phyloP scores from a whole-genome alignment of 805 yeast species.

The Candida awuae region DNA sequence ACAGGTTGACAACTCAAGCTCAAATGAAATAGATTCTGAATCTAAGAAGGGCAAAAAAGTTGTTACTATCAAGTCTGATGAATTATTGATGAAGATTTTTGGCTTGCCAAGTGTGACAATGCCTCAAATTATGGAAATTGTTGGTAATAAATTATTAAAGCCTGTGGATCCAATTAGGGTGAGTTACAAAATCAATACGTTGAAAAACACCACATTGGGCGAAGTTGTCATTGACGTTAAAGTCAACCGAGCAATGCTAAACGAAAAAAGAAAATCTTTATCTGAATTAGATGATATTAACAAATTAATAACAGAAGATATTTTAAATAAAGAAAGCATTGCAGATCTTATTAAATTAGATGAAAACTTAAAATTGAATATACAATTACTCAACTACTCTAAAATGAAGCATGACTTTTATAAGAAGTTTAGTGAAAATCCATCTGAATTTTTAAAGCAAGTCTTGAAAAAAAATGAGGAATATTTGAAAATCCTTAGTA shows the following conservation, averaged over 20 bases:
- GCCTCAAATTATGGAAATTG: slow-evolving; percentile 61
- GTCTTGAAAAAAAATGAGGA: slow-evolving; percentile 78
- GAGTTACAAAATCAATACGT: slow-evolving; percentile 70
- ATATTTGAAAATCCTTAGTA: slow-evolving; percentile 74
- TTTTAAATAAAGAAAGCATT: slow-evolving; percentile 35
- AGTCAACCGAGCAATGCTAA: slow-evolving; percentile 34
- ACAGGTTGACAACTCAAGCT: slow-evolving; percentile 9
- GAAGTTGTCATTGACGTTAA: slow-evolving; percentile 72
- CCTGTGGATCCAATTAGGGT: slow-evolving; percentile 78
- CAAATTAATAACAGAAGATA: slow-evolving; percentile 36
- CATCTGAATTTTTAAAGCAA: slow-evolving; percentile 62
- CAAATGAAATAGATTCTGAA: slow-evolving; percentile 11
- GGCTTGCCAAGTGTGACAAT: slow-evolving; percentile 51
- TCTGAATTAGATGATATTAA: slow-evolving; percentile 34
- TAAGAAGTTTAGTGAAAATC: slow-evolving; percentile 63
- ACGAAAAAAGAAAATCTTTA: slow-evolving; percentile 32
- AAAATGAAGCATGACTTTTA: slow-evolving; percentile 72
- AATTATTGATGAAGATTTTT: slow-evolving; percentile 37
- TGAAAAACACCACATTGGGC: slow-evolving; percentile 70
- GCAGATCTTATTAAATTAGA: slow-evolving; percentile 30
- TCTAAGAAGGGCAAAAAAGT: slow-evolving; percentile 12
- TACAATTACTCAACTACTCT: slow-evolving; percentile 46
- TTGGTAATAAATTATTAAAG: slow-evolving; percentile 56
- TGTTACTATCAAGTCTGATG: slow-evolving; percentile 35
- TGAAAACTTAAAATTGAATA: slow-evolving; percentile 36